Conservation (phyloP, 331 rosid species). For the Dryas integrifolia region DNA sequence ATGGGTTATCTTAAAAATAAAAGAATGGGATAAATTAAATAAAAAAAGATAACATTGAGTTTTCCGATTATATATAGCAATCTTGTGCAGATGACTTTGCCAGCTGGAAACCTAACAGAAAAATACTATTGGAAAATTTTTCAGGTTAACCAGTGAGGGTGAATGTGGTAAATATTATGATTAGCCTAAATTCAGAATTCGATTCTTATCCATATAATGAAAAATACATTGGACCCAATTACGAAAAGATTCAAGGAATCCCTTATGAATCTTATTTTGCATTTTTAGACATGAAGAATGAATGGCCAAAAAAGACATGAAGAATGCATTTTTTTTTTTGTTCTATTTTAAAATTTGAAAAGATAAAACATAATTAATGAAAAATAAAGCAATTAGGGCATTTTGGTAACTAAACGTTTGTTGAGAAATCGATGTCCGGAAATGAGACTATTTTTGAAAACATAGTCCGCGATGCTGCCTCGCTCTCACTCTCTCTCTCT, state of each 20-base stretch:
- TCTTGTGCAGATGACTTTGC: not conserved
- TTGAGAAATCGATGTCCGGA: slow-evolving; percentile 8
- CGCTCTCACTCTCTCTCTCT: not conserved
- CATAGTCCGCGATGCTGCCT: not conserved
- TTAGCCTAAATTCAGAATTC: too few species aligned
- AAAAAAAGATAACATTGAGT: not conserved
- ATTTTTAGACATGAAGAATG: not conserved
- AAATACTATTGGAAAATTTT: not conserved
- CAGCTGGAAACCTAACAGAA: not conserved
- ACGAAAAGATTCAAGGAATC: too few species aligned
- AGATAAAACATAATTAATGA: too few species aligned
- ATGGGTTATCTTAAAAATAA: not conserved
- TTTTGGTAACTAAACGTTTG: not conserved
- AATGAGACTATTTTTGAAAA: slow-evolving; percentile 1
- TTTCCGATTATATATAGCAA: not conserved
- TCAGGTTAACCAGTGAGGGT: too few species aligned
- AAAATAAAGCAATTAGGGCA: not conserved
- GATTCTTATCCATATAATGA: too few species aligned
- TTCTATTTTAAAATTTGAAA: not conserved
- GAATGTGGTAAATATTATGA: too few species aligned
- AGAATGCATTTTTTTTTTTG: not conserved
- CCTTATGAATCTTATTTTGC: too few species aligned
- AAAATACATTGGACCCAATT: too few species aligned
- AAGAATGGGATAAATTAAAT: not conserved
- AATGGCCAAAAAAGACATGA: not conserved